Percentiles rank a stretch among this genome's conserved stretches.
These are phyloP conservation scores for Leucocoprinus leucothites DNA, from an alignment of 768 basidiomycete genomes.

Conservation along the genomic window DNA sequence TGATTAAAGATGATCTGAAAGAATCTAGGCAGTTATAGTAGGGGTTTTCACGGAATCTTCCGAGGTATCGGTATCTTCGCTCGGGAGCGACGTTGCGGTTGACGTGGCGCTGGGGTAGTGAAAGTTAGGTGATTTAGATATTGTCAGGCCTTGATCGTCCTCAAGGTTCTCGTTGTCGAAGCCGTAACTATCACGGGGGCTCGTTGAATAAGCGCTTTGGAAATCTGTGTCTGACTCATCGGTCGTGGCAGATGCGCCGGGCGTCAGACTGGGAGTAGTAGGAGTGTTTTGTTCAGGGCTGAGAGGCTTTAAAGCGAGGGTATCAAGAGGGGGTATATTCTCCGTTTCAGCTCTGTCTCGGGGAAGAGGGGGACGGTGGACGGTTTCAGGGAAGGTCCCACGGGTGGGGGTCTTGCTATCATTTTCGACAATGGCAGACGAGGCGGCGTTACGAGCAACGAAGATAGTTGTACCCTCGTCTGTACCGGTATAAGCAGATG, in stretches of 20 bases:
- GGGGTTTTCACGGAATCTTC: constrained; percentile 5
- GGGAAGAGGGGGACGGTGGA: constrained; percentile 27
- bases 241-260: constrained; percentile 34
- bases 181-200: constrained; percentile 65
- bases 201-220: constrained; percentile 80
- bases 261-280: constrained; percentile 18
- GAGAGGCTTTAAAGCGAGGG: constrained; percentile 15
- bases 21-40: not conserved
- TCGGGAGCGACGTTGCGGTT: not conserved
- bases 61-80: not conserved
- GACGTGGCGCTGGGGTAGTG: not conserved
- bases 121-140: not conserved
- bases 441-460: constrained; percentile 15
- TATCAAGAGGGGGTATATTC: constrained; percentile 27
- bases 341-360: constrained; percentile 25
- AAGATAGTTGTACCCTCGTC: constrained; percentile 18
- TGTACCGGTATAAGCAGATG: constrained; percentile 52
- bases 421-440: constrained; percentile 25
- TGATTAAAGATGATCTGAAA: not conserved
- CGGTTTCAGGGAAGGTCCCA: constrained; percentile 33
- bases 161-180: constrained; percentile 26
- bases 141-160: constrained; percentile 3
- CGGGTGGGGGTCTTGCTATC: constrained; percentile 40
- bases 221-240: constrained; percentile 86
- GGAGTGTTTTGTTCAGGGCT: constrained; percentile 9